A percentile compares a stretch with the other conserved stretches of the same genome.
Evolutionary conservation across 2,329 filamentous ascomycete genomes (phyloP).

Genomic region (Pezicula rhizophila): DNA sequence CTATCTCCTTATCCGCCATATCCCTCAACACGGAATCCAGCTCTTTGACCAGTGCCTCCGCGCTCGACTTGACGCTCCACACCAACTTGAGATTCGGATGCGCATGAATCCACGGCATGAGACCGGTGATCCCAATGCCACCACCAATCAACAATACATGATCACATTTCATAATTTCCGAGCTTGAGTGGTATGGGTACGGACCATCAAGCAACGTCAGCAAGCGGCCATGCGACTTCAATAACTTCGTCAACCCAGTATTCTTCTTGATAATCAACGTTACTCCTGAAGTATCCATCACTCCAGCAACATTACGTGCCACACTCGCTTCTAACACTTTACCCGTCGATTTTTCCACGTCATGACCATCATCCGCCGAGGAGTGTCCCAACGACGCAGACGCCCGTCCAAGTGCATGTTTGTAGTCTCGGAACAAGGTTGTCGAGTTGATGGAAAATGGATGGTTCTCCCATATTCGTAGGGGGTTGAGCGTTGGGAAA

Average conservation of each 20-base stretch:
- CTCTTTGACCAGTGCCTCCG: conserved; percentile 24
- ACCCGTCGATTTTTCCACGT: background rate
- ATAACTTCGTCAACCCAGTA: conserved; percentile 29
- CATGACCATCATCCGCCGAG: background rate
- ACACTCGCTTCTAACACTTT: background rate
- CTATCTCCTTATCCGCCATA: conserved; percentile 29
- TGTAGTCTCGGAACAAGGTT: background rate
- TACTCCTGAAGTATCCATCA: conserved; percentile 19
- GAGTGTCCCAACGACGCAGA: background rate
- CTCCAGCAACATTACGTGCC: background rate
- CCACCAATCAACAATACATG: conserved; percentile 38
- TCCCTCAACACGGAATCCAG: conserved; percentile 21
- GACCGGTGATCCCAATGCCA: conserved; percentile 41
- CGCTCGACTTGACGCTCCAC: conserved; percentile 29
- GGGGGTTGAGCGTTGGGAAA: conserved; percentile 40
- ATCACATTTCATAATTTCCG: conserved; percentile 26
- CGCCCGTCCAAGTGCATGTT: background rate
- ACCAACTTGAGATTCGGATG: conserved; percentile 32
- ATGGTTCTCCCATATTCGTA: conserved; percentile 45
- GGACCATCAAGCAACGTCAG: conserved; percentile 35
- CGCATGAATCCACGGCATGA: conserved; percentile 29
- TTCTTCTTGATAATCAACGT: conserved; percentile 32
- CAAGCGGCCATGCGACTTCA: conserved; percentile 21
- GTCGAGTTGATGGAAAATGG: conserved; percentile 41
- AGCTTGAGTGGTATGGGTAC: conserved; percentile 28